Percentiles rank a stretch among this genome's conserved stretches.
phyloP scores from a whole-genome alignment of 2,329 filamentous ascomycete genomes.

The Fulvia fulva region DNA sequence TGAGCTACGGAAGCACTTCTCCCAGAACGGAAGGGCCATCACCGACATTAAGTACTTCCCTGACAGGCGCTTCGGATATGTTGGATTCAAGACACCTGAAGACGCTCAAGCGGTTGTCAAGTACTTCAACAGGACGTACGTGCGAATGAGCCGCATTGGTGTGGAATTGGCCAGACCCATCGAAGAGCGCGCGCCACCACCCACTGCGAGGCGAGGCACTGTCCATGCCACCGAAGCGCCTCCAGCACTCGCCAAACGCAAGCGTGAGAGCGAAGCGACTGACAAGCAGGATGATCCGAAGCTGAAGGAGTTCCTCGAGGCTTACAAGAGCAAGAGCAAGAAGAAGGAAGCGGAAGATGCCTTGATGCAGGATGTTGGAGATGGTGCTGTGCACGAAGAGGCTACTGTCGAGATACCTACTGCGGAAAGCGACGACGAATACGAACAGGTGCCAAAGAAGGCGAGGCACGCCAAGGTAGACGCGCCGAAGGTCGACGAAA shows the following conservation, averaged over 20 bases:
- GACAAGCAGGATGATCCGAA: slow-evolving; percentile 59
- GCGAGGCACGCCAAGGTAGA: slow-evolving; percentile 32
- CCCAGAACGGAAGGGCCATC: slow-evolving; percentile 63
- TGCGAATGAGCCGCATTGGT: slow-evolving; percentile 89
- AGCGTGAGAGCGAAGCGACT: slow-evolving; percentile 52
- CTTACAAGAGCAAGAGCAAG: slow-evolving; percentile 64
- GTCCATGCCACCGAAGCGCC: slow-evolving; percentile 13
- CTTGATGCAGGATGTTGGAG: slow-evolving; percentile 7
- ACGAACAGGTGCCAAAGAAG: slow-evolving; percentile 59
- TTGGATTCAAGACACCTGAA: slow-evolving; percentile 81
- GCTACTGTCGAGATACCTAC: slow-evolving; percentile 29
- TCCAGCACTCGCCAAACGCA: slow-evolving; percentile 59
- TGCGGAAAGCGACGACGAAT: slow-evolving; percentile 64
- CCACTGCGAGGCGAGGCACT: slow-evolving; percentile 16
- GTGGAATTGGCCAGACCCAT: slow-evolving; percentile 86
- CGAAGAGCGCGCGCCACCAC: slow-evolving; percentile 33
- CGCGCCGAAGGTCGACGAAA: not conserved
- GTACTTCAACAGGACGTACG: slow-evolving; percentile 93
- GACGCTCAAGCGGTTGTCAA: slow-evolving; percentile 80
- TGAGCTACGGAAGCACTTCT: slow-evolving; percentile 86
- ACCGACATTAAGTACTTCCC: slow-evolving; percentile 92
- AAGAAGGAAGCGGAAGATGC: slow-evolving; percentile 52
- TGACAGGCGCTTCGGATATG: slow-evolving; percentile 86
- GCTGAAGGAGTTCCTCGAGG: slow-evolving; percentile 77
- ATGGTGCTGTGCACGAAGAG: slow-evolving; percentile 10